Conservation (phyloP, 768 basidiomycete species). For the Saitozyma podzolica region DNA sequence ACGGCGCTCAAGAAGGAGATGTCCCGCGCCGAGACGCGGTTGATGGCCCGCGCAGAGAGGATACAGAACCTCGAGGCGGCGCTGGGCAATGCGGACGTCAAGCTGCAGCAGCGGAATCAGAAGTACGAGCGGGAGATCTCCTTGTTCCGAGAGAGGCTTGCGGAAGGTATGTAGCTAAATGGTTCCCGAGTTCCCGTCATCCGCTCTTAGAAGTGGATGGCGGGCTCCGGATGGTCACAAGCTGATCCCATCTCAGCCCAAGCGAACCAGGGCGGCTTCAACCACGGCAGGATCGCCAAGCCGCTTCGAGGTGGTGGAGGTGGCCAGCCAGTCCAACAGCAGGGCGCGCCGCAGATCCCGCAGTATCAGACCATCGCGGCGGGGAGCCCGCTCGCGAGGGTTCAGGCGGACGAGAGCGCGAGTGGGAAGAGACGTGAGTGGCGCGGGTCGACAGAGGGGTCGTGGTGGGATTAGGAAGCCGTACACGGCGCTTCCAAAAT, state of each 20-base stretch:
- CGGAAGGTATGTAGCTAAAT: not conserved
- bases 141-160: not conserved
- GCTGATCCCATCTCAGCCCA: not conserved
- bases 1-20: constrained; percentile 95
- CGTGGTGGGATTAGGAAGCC: not conserved
- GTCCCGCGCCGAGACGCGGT: constrained; percentile 91
- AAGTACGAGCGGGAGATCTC: constrained; percentile 69
- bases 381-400: constrained; percentile 39
- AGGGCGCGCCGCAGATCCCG: constrained; percentile 6
- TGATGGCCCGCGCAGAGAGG: constrained; percentile 93
- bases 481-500: too few relatives aligned
- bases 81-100: constrained; percentile 88
- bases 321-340: constrained; percentile 5
- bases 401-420: constrained; percentile 36
- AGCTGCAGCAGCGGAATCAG: constrained; percentile 87
- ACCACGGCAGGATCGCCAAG: constrained; percentile 93
- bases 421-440: constrained; percentile 44
- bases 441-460: not conserved
- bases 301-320: constrained; percentile 86
- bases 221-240: not conserved
- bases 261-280: constrained; percentile 60
- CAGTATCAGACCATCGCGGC: constrained; percentile 25
- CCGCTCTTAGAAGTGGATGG: not conserved
- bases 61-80: constrained; percentile 94
- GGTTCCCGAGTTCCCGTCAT: not conserved